These are phyloP conservation scores for Pythium sp. DNA, from an alignment of 352 stramenopile genomes.

Conservation along the genomic window DNA sequence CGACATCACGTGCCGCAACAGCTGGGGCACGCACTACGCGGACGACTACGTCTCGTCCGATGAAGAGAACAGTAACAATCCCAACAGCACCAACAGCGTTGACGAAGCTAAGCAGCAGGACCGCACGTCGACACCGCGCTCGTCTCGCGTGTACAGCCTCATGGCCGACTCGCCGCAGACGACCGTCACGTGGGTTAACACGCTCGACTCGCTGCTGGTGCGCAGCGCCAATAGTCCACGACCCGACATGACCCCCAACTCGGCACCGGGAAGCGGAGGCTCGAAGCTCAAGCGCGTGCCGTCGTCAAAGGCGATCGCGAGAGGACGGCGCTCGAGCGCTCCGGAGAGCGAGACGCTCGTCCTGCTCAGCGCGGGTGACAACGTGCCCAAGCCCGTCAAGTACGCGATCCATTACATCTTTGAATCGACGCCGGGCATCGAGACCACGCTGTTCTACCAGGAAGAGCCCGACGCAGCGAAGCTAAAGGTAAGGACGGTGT, in stretches of 20 bases:
- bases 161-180: slow-evolving; percentile 76
- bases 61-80: slow-evolving; percentile 50
- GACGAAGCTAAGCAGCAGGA: slow-evolving; percentile 23
- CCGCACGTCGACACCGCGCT: slow-evolving; percentile 47
- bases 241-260: slow-evolving; percentile 32
- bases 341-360: slow-evolving; percentile 51
- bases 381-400: slow-evolving; percentile 51
- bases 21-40: slow-evolving; percentile 70
- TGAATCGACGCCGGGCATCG: slow-evolving; percentile 72
- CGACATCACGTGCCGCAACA: slow-evolving; percentile 82
- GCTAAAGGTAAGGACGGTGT: slow-evolving; percentile 39
- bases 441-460: slow-evolving; percentile 76
- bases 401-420: slow-evolving; percentile 83
- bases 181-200: slow-evolving; percentile 69
- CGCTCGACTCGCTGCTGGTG: slow-evolving; percentile 65
- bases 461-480: slow-evolving; percentile 38
- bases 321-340: slow-evolving; percentile 34
- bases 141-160: slow-evolving; percentile 71
- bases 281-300: slow-evolving; percentile 25
- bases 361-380: slow-evolving; percentile 35
- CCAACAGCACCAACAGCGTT: slow-evolving; percentile 18
- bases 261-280: not conserved
- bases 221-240: slow-evolving; percentile 78
- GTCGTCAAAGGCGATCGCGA: slow-evolving; percentile 23
- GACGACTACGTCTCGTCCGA: slow-evolving; percentile 80